Evolutionary conservation across 1,284 basidiomycete species (phyloP), one percentile per base, ranked within the genome.

Genomic region (Leccinum ponderosum): DNA sequence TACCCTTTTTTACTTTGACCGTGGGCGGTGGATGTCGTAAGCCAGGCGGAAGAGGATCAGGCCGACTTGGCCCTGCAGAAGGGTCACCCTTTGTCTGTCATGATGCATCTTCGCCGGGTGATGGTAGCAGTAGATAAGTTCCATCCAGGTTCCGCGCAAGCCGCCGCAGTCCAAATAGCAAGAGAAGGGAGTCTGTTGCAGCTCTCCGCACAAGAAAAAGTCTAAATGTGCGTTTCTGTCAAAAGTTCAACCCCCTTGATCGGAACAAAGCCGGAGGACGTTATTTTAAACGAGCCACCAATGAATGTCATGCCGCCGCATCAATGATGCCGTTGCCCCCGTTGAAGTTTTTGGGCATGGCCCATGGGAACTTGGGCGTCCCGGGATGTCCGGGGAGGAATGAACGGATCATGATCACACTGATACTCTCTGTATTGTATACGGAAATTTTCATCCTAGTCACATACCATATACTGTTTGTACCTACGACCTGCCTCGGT

Each of bases 181-280:
- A 44, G 9, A 42, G 39, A 42, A 42, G n/a, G 31, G 31, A 42
- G 17, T 20, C n/a, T 42, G 42, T 20, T 20, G 11, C 17, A 50
- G 5, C 17, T 50, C 48, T 50, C 48, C 11, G 7, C 25, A 50
- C 55, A 54, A 59, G 27, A 59, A 60, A 69, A 69, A 69, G 59
- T 56, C 62, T 67, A 61, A 71, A 66, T 63, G 65, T 66, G 69
- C 70, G 62, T 72, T 66, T 55, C 17, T 44, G 42, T 44, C 42
- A 20, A 44, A 44, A 44, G 42, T 44, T 44, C 17, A 44, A 44
- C 42, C 42, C 55, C 33, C 29, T 58, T 60, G 60, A 69, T 69
- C 66, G 60, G 60, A 27, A 44, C 42, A 44, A 44, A 44, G 42
- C 42, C 17, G 42, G 42, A 44, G 42, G 11, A 17, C 17, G 42